These are phyloP conservation scores for Epichloe gansuensis DNA, from an alignment of 2,329 filamentous ascomycete species.

Conservation along the genomic window DNA sequence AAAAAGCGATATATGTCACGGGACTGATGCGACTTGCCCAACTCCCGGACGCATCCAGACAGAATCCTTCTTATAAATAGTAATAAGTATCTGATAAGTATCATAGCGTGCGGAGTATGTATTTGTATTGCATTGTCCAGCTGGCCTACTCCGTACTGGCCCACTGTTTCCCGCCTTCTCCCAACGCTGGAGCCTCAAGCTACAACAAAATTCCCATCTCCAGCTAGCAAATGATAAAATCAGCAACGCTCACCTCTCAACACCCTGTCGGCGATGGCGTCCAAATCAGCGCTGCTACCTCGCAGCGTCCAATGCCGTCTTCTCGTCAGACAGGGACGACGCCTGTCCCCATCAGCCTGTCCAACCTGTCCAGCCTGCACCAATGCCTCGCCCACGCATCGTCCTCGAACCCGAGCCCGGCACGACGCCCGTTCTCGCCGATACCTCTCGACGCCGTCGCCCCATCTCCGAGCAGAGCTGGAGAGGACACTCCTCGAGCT, in stretches of 20 bases:
- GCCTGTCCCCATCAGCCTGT: conserved; percentile 13
- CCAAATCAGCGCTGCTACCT: conserved; percentile 17
- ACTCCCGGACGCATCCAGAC: too few relatives aligned
- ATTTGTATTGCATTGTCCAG: too few relatives aligned
- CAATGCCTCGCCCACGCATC: conserved; percentile 10
- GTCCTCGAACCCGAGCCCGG: conserved; percentile 9
- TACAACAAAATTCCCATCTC: not conserved
- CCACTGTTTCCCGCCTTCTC: not conserved
- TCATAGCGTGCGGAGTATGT: too few relatives aligned
- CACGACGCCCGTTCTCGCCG: conserved; percentile 12
- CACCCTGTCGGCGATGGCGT: conserved; percentile 16
- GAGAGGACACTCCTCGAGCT: conserved; percentile 46
- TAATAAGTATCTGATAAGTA: too few relatives aligned
- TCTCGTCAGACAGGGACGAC: conserved; percentile 10
- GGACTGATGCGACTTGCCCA: too few relatives aligned
- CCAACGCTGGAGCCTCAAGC: not conserved
- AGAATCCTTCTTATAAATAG: too few relatives aligned
- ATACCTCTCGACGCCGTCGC: conserved; percentile 16
- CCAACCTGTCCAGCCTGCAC: conserved; percentile 22
- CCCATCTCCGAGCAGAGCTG: conserved; percentile 37
- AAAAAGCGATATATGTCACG: too few relatives aligned
- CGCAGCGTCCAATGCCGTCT: conserved; percentile 16
- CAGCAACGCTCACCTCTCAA: not conserved
- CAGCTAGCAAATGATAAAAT: not conserved
- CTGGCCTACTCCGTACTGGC: not conserved